A percentile compares a stretch with the other conserved stretches of the same genome.
These are phyloP conservation scores for Mesembryanthemum crystallinum DNA, from an alignment of 148 eudicot species.

Conservation along the genomic window DNA sequence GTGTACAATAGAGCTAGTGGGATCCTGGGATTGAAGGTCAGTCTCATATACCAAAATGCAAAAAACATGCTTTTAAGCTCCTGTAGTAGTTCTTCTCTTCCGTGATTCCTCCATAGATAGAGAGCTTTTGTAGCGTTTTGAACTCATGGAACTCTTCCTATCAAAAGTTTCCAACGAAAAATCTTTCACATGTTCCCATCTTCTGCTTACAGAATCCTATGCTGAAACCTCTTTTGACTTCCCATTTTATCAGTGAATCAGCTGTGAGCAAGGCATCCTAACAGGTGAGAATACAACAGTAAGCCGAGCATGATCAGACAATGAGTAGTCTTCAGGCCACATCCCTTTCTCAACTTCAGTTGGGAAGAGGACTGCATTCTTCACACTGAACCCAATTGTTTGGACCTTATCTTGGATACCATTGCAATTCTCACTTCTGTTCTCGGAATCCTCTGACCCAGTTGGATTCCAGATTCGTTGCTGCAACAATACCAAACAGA, in stretches of 20 bases:
- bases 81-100: neutral
- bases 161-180: neutral
- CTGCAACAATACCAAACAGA: constrained; percentile 38
- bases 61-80: constrained; percentile 3
- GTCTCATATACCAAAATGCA: neutral
- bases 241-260: constrained; percentile 32
- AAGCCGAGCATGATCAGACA: constrained; percentile 96
- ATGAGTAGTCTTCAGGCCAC: constrained; percentile 97
- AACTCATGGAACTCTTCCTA: neutral
- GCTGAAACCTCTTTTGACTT: constrained; percentile 10
- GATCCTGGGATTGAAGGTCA: neutral
- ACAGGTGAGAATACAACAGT: constrained; percentile 94
- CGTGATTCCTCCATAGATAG: neutral
- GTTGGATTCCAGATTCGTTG: constrained; percentile 72
- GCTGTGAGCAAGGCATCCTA: constrained; percentile 76
- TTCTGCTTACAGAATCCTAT: constrained; percentile 3
- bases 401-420: constrained; percentile 49
- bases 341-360: constrained; percentile 92
- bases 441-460: constrained; percentile 36
- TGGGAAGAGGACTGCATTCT: constrained; percentile 90
- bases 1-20: neutral
- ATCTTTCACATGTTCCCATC: neutral
- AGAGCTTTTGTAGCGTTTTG: neutral
- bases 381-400: constrained; percentile 83
- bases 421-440: constrained; percentile 31